Evolutionary conservation across 1,139 yeast species (phyloP).

Genomic region (Candida labiduridarum): DNA sequence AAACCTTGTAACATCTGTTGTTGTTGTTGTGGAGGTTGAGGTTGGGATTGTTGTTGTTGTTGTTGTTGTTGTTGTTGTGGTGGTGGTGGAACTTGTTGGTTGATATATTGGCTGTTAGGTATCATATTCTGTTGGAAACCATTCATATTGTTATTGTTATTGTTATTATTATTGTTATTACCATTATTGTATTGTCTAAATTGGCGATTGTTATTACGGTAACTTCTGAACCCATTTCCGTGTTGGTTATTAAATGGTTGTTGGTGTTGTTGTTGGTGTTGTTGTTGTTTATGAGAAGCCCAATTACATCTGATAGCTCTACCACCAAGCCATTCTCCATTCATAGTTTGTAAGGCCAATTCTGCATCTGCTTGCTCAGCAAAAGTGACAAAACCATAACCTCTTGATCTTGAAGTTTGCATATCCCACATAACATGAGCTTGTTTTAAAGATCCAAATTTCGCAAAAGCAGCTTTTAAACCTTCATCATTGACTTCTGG

Average conservation of each 20-base stretch:
- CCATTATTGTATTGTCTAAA: constrained; percentile 12
- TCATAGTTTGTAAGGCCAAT: constrained; percentile 70
- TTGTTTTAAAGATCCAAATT: constrained; percentile 65
- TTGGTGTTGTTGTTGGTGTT: too few species aligned
- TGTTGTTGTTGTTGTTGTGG: constrained; percentile 4
- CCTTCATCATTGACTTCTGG: constrained; percentile 82
- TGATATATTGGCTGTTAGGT: constrained; percentile 5
- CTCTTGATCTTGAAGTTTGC: constrained; percentile 90
- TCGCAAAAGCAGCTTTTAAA: constrained; percentile 59
- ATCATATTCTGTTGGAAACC: constrained; percentile 11
- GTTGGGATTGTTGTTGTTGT: constrained; percentile 4
- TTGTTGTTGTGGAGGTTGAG: constrained; percentile 5
- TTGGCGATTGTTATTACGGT: constrained; percentile 17
- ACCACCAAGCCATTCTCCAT: constrained; percentile 72
- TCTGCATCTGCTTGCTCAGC: constrained; percentile 69
- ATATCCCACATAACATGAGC: constrained; percentile 98
- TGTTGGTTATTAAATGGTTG: constrained; percentile 6
- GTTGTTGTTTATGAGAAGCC: constrained; percentile 73
- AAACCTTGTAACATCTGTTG: constrained; percentile 8
- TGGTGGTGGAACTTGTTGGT: constrained; percentile 2
- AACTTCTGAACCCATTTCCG: constrained; percentile 12
- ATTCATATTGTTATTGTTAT: constrained; percentile 2
- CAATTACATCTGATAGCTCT: constrained; percentile 83
- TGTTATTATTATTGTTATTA: constrained; percentile 7
- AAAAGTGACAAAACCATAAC: constrained; percentile 92